Evolutionary conservation across 2,329 filamentous ascomycete species (phyloP), one percentile per base, ranked within the genome.

Genomic region (Pezicula neosporulosa): DNA sequence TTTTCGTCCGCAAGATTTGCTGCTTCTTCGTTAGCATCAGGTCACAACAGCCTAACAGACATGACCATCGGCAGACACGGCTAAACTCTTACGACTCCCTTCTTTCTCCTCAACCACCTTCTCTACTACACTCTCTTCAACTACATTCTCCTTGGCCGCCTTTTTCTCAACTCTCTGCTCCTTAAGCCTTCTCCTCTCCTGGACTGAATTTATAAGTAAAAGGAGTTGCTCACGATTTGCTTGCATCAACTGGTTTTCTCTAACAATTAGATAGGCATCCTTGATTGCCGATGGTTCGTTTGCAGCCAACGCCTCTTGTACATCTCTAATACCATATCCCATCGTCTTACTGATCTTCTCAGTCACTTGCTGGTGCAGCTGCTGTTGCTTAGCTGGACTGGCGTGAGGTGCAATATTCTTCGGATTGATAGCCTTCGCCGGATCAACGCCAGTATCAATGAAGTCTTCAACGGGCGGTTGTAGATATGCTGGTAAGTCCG

Each of bases 271-370:
- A 73, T 97, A 99, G 1, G 94, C 94, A 71, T 99, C 94, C 73
- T 99, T 99, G 77, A 99, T 97, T 10, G 94, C 92, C 52, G 92
- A 97, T 12, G 94, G 94, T 68, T 99, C 94, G 48, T 94, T 85
- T 51, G 90, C 91, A 63, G 88, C 87, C 56, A 99, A 76, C 19
- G 94, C 93, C 70, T 97, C 94, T 66, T 97, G 89, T 48, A 99
- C 93, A 74, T 99, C 94, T 55, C 87, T 87, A 68, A 90, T 93
- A 35, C 88, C 91, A 67, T 99, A 99, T 54, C 94, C 94, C 92
- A 99, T 97, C 1, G 91, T 97, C 73, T 93, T 94, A 64, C 93
- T 94, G 48, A 99, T 87, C 76, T 97, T 97, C 53, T 92, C 88
- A 6, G 96, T 93, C 3, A 97, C 93, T 59, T 90, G 87, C 54